These are phyloP conservation scores for Pelargonium fulgidum DNA, from an alignment of 441 rosid species.

Conservation along the genomic window DNA sequence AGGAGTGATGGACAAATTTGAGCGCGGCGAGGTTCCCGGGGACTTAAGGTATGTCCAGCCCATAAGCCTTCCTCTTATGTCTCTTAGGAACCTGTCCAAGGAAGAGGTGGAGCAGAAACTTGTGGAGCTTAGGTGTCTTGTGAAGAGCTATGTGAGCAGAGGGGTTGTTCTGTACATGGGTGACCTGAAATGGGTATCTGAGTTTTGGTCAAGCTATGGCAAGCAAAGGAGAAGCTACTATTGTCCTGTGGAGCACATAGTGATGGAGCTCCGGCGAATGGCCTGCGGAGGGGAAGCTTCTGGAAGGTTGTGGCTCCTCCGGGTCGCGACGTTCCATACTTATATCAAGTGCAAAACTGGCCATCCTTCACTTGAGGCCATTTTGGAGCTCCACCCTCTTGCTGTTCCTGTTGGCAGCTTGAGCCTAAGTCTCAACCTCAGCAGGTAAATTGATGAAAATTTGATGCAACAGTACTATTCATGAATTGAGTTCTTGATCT, in stretches of 20 bases:
- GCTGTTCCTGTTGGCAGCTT: constrained; percentile 46
- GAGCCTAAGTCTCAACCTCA: constrained; percentile 48
- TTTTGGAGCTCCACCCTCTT: constrained; percentile 59
- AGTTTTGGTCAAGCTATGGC: constrained; percentile 48
- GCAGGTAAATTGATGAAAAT: constrained; percentile 30
- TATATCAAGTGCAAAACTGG: constrained; percentile 55
- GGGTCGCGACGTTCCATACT: constrained; percentile 44
- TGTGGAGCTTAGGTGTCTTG: constrained; percentile 40
- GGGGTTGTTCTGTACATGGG: constrained; percentile 57
- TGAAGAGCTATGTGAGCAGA: constrained; percentile 35
- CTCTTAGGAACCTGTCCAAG: constrained; percentile 38
- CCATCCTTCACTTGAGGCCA: constrained; percentile 45
- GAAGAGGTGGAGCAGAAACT: constrained; percentile 53
- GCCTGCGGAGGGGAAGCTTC: constrained; percentile 33
- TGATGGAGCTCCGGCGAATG: constrained; percentile 51
- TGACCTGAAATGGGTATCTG: constrained; percentile 54
- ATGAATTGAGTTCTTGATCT: not conserved
- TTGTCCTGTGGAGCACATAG: constrained; percentile 37
- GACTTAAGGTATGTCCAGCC: constrained; percentile 42
- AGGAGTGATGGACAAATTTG: constrained; percentile 41
- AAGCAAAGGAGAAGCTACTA: constrained; percentile 38
- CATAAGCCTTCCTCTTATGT: constrained; percentile 45
- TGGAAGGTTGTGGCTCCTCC: constrained; percentile 43
- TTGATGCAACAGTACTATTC: not conserved
- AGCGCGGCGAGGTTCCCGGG: constrained; percentile 38